Conservation (phyloP, 1,284 basidiomycete species). For the Ustilago bromivora region DNA sequence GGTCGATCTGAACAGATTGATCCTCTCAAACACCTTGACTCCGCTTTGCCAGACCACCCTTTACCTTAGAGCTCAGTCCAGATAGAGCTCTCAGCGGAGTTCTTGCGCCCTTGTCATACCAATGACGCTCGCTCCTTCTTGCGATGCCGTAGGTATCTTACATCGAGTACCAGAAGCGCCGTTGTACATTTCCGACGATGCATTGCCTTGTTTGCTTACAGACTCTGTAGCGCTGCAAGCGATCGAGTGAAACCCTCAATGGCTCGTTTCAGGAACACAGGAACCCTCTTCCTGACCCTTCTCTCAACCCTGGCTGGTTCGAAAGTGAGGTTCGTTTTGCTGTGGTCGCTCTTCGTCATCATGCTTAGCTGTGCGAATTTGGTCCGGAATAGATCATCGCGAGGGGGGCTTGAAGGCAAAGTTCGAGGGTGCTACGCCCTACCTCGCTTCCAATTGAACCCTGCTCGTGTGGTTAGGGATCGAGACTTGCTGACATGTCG, state of each 20-base stretch:
- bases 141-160: neutral
- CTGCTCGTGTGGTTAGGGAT: slow-evolving; percentile 6
- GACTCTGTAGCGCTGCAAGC: neutral
- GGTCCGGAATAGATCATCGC: neutral
- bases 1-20: neutral
- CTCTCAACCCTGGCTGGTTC: neutral
- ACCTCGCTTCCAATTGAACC: neutral
- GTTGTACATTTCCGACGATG: neutral
- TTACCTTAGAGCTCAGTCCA: neutral
- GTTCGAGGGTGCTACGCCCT: slow-evolving; percentile 9
- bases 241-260: neutral
- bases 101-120: slow-evolving; percentile 3
- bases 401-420: neutral
- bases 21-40: neutral
- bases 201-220: neutral
- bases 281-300: neutral
- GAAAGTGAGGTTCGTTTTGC: neutral
- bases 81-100: slow-evolving; percentile 4
- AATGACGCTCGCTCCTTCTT: slow-evolving; percentile 1
- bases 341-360: slow-evolving; percentile 3
- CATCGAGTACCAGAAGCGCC: neutral
- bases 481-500: slow-evolving; percentile 5
- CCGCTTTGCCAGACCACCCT: neutral
- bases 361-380: neutral
- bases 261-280: neutral